Percentiles rank a stretch among this genome's conserved stretches.
Conservation (phyloP, 2,329 filamentous ascomycete species). For the Diplodia seriata region DNA sequence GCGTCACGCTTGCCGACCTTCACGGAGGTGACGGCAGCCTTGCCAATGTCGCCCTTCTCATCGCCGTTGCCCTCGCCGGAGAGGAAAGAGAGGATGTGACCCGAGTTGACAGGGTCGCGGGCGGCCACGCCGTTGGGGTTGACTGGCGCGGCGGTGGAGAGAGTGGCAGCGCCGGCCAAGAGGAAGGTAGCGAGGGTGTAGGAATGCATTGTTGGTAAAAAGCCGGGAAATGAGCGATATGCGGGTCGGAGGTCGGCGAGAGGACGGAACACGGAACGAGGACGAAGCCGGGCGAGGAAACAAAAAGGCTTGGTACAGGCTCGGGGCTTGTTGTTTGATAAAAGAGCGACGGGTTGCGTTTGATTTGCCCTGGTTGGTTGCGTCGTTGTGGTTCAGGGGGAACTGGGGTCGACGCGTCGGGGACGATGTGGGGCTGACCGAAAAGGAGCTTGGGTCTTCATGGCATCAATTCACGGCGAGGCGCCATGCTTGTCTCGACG, state of each 20-base stretch:
- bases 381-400: neutral
- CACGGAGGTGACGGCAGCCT: neutral
- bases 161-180: slow-evolving; percentile 5
- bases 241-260: slow-evolving; percentile 13
- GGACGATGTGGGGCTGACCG: slow-evolving; percentile 1
- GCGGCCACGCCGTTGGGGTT: slow-evolving; percentile 4
- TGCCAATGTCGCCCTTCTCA: neutral
- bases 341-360: slow-evolving; percentile 1
- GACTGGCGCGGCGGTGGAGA: slow-evolving; percentile 20
- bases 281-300: slow-evolving; percentile 1
- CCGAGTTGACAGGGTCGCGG: slow-evolving; percentile 9
- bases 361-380: slow-evolving; percentile 3
- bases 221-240: slow-evolving; percentile 5
- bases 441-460: slow-evolving; percentile 14
- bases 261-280: neutral
- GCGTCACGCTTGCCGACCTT: neutral
- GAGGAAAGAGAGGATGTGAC: slow-evolving; percentile 2
- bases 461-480: slow-evolving; percentile 11
- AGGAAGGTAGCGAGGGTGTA: slow-evolving; percentile 11
- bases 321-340: slow-evolving; percentile 11
- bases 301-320: slow-evolving; percentile 15
- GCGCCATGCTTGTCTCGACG: neutral
- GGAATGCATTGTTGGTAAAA: slow-evolving; percentile 7
- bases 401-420: slow-evolving; percentile 17
- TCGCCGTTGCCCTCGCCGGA: neutral